These are phyloP conservation scores for Anthostomella pinea DNA, from an alignment of 2,329 filamentous ascomycete genomes.

Conservation along the genomic window DNA sequence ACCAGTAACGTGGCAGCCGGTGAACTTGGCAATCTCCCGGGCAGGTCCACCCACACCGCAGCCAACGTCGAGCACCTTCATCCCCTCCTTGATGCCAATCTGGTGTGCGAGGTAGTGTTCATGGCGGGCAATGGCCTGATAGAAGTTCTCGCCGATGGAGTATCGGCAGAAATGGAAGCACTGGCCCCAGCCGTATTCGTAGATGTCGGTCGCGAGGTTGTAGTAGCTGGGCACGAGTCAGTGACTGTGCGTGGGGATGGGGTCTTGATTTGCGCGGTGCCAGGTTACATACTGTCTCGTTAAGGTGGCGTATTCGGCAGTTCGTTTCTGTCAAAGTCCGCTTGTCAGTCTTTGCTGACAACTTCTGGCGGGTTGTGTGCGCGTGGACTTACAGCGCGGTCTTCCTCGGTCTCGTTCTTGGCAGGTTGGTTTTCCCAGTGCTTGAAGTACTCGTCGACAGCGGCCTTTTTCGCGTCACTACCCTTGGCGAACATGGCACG, in stretches of 20 bases:
- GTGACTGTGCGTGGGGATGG: background rate
- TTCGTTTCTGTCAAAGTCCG: slow-evolving; percentile 59
- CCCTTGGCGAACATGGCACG: slow-evolving; percentile 85
- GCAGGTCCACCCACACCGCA: slow-evolving; percentile 96
- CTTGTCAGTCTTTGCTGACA: slow-evolving; percentile 2
- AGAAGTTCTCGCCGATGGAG: slow-evolving; percentile 79
- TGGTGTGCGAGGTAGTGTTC: slow-evolving; percentile 95
- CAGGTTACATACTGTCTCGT: slow-evolving; percentile 77
- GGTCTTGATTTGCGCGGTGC: background rate
- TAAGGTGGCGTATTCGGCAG: slow-evolving; percentile 86
- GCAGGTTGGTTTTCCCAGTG: slow-evolving; percentile 87
- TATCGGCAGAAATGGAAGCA: slow-evolving; percentile 98
- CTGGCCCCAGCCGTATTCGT: slow-evolving; percentile 95
- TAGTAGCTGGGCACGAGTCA: slow-evolving; percentile 67
- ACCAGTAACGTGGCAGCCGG: slow-evolving; percentile 82
- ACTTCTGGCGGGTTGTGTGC: background rate
- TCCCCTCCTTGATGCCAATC: slow-evolving; percentile 80
- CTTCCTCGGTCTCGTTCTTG: slow-evolving; percentile 77
- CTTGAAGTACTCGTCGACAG: slow-evolving; percentile 91
- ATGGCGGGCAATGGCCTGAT: slow-evolving; percentile 89
- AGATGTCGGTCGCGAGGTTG: slow-evolving; percentile 92
- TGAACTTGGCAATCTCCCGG: slow-evolving; percentile 94
- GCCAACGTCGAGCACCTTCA: slow-evolving; percentile 92
- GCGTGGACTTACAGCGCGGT: slow-evolving; percentile 64
- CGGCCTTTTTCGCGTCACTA: slow-evolving; percentile 68